These are phyloP conservation scores for Datisca glomerata DNA, from an alignment of 306 rosid genomes.

Conservation along the genomic window DNA sequence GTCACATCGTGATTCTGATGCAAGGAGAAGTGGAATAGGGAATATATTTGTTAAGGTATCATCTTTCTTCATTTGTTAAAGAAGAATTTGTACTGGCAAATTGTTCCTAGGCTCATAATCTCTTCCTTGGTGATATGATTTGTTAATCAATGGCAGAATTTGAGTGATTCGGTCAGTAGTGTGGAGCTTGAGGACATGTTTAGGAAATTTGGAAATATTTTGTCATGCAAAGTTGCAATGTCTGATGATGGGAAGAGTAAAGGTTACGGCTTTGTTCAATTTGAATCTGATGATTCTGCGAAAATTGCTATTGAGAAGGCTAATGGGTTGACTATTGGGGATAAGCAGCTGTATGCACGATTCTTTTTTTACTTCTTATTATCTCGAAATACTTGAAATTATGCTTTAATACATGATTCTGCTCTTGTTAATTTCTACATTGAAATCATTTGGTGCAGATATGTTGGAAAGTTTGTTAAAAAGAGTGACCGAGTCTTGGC, in stretches of 20 bases:
- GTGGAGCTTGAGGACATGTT: not conserved
- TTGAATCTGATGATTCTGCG: not conserved
- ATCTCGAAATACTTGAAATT: too few relatives aligned
- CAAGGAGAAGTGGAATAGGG: constrained; percentile 56
- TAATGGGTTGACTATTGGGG: not conserved
- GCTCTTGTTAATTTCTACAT: not conserved
- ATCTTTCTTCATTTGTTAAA: not conserved
- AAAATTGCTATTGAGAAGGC: not conserved
- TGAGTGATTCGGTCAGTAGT: not conserved
- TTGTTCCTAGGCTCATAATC: too few relatives aligned
- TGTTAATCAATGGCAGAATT: not conserved
- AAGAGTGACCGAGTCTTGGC: constrained; percentile 50
- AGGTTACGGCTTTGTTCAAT: constrained; percentile 1
- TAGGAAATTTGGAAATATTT: not conserved
- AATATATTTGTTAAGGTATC: constrained; percentile 83
- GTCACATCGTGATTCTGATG: constrained; percentile 73
- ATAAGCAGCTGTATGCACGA: not conserved
- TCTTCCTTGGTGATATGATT: not conserved
- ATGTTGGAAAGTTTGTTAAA: constrained; percentile 59
- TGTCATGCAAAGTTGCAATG: not conserved
- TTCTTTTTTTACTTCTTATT: not conserved
- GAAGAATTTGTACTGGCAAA: too few relatives aligned
- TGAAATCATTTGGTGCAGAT: constrained; percentile 31
- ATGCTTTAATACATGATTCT: too few relatives aligned
- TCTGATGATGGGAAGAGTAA: not conserved